These are phyloP conservation scores for Persicaria tinctoria DNA, from an alignment of 148 eudicot genomes.

Conservation along the genomic window DNA sequence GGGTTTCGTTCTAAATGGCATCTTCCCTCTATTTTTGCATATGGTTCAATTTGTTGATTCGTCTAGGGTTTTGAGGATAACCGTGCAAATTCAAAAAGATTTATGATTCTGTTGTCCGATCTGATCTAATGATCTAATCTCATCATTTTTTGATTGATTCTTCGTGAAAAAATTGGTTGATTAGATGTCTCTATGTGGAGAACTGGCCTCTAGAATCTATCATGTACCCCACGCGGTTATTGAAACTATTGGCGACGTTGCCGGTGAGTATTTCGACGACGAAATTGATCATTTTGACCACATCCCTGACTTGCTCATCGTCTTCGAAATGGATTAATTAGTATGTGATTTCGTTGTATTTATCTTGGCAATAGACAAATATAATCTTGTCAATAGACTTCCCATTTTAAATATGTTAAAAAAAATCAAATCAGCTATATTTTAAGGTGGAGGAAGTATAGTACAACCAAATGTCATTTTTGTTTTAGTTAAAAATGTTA, in stretches of 20 bases:
- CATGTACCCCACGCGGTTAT: background rate
- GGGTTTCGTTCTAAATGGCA: background rate
- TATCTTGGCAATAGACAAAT: too few relatives aligned
- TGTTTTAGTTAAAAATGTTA: too few relatives aligned
- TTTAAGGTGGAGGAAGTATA: too few relatives aligned
- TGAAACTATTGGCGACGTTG: background rate
- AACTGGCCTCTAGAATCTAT: too few relatives aligned
- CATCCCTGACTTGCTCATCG: slow-evolving; percentile 15
- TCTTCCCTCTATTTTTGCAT: background rate
- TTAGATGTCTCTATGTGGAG: too few relatives aligned
- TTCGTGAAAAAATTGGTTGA: too few relatives aligned
- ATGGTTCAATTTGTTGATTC: background rate
- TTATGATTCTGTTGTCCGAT: background rate
- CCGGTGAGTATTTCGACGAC: background rate
- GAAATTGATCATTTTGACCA: slow-evolving; percentile 14
- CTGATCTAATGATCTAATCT: too few relatives aligned
- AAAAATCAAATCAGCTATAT: too few relatives aligned
- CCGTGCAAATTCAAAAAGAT: background rate
- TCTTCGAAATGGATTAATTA: background rate
- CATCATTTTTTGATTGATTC: fast-evolving
- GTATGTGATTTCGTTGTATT: too few relatives aligned
- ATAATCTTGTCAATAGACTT: too few relatives aligned
- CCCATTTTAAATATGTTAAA: too few relatives aligned
- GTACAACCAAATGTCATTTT: too few relatives aligned
- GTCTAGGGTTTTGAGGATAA: background rate